Base-by-base conservation (phyloP, 768 basidiomycete species). In the Rhodotorula taiwanensis region DNA sequence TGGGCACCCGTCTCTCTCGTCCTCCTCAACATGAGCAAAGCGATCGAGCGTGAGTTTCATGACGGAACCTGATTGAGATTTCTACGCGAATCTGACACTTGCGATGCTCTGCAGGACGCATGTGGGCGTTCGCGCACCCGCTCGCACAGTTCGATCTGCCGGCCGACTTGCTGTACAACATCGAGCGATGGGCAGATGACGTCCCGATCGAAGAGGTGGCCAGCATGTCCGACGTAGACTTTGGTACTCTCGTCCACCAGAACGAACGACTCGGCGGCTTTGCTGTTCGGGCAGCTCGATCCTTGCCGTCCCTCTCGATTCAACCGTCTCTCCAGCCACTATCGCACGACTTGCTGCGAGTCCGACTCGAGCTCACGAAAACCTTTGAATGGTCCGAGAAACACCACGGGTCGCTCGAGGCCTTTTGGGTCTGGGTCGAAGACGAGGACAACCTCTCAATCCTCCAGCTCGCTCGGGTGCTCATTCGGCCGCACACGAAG, bases 361-460 rank as follows among this genome's bases (percentile, higher is more conserved):
- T 99, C 41, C 79, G 79, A 2, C 80, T 89, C 53, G 80, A 78
- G 2, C 79, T 92, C 36, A 76, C 77, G 21, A 83, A 83, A 30
- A 76, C 80, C 11, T 99, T 97, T 76, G 81, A 81, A 20, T 98
- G 95, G 94, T 86, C 79, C 69, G 71, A 78, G 30, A 87, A 83
- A 74, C 70, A 85, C 5, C 92, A 95, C 70, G 87, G 86, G 0
- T 79, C 77, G 16, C 78, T 79, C 3, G 90, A 98, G 75, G 86
- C 89, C 3, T 97, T 97, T 77, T 97, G 89, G 86, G 75, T 99
- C 34, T 98, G 95, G 95, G 78, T 95, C 5, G 92, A 98, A 77
- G 90, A 93, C 71, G 80, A 85, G 42, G 81, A 86, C 39, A 86
- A 84, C n/a, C 67, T 81, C n/a, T 81, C 81, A 42, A 93, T 98